Evolutionary conservation across 345 rosid genomes (phyloP), one percentile per base, ranked within the genome.

Genomic region (Gossypium ekmanianum): DNA sequence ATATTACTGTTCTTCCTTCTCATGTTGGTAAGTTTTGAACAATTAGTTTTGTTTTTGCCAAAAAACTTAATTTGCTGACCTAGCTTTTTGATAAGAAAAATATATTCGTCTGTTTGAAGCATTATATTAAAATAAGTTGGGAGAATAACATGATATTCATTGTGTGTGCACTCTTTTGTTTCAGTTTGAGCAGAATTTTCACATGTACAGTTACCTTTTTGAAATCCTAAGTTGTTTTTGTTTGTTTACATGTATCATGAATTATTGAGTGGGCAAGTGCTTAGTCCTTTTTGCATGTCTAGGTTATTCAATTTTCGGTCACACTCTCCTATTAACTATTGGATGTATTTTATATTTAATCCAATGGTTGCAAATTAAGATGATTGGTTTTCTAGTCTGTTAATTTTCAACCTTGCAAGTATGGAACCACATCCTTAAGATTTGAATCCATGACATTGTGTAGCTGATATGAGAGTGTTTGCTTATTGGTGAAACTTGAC

Each of bases 1-100:
- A 95, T 80, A 93, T 93, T 68, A 95, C 99, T 11, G 99, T 95
- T 69, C 90, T 95, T 73, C 99, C 99, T 76, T 95, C 99, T 55
- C 98, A 95, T 84, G 97, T 95, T 74, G 98, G 98, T 93, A 83
- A 78, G 91, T 71, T 47, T 72, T 11, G 57, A 65, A 68, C 7
- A 13, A 50, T 56, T 68, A 14, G 24, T 39, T 74, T 43, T 61
- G 47, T 22, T 59, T 24, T 54, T 52, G 41, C n/a, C 10, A 34
- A 13, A 17, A 48, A 34, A 47, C 68, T 18, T 1, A 12, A 17
- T n/a, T 73, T 69, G 43, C 14, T 48, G 44, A 26, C 47, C 14
- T 14, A 11, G 16, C 41, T 41, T 68, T 22, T 66, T 52, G 7
- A 13, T n/a, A 9, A 39, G 56, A 57, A 58, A 69, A 39, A 16